Conservation (phyloP, 768 basidiomycete genomes). For the Coprinellus micaceus region DNA sequence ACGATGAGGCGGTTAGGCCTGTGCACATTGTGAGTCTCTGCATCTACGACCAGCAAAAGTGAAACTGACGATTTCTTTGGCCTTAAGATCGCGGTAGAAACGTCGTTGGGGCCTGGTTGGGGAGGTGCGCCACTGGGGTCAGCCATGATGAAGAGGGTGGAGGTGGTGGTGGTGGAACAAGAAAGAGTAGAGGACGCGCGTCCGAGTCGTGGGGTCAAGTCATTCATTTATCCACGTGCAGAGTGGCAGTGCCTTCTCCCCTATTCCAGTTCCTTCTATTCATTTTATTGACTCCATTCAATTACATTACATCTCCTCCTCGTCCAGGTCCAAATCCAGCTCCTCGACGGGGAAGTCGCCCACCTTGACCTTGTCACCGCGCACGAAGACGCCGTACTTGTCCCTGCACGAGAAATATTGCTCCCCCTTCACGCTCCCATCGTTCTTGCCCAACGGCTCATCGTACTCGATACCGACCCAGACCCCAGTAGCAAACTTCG, state of each 20-base stretch:
- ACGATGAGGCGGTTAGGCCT: slow-evolving; percentile 98
- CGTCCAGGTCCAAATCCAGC: slow-evolving; percentile 67
- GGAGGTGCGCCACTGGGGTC: slow-evolving; percentile 83
- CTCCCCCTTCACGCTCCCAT: slow-evolving; percentile 87
- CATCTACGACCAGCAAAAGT: slow-evolving; percentile 12
- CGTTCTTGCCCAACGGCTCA: slow-evolving; percentile 93
- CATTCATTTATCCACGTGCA: slow-evolving; percentile 30
- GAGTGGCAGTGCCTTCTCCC: slow-evolving; percentile 16
- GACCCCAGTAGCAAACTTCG: slow-evolving; percentile 66
- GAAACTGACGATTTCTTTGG: slow-evolving; percentile 92
- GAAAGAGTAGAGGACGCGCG: slow-evolving; percentile 37
- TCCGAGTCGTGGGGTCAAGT: slow-evolving; percentile 30
- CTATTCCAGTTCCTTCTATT: slow-evolving; percentile 26
- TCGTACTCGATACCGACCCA: slow-evolving; percentile 97
- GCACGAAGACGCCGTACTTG: slow-evolving; percentile 82
- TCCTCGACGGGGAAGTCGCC: slow-evolving; percentile 90
- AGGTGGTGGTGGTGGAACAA: slow-evolving; percentile 18
- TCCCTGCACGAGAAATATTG: slow-evolving; percentile 80
- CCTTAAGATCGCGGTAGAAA: slow-evolving; percentile 91
- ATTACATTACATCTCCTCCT: slow-evolving; percentile 65
- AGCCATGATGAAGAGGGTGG: slow-evolving; percentile 42
- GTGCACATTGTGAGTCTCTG: slow-evolving; percentile 16
- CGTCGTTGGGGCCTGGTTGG: slow-evolving; percentile 84
- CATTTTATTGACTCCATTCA: slow-evolving; percentile 5
- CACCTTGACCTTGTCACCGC: slow-evolving; percentile 72